phyloP scores from a whole-genome alignment of 352 stramenopile species.

The Thalassiosira hispida region DNA sequence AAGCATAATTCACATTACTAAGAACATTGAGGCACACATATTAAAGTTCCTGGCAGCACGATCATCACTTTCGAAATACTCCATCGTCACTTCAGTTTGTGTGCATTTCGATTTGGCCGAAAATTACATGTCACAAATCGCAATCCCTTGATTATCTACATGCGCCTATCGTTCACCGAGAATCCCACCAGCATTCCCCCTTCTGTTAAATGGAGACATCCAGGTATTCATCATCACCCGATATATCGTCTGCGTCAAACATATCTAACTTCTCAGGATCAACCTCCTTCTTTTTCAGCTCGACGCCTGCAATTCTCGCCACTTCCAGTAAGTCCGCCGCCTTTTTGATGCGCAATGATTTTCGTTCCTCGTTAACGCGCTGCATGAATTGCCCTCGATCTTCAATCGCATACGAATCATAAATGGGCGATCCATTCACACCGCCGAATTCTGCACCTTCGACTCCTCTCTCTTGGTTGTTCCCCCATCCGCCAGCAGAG shows the following conservation, averaged over 20 bases:
- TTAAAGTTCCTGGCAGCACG: too few species aligned
- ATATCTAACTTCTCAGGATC: constrained; percentile 53
- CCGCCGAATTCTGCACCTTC: constrained; percentile 51
- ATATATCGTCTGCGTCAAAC: constrained; percentile 54
- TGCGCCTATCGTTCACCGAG: too few species aligned
- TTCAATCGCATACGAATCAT: constrained; percentile 53
- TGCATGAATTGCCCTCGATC: constrained; percentile 57
- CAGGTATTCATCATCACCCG: constrained; percentile 47
- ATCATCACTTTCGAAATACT: too few species aligned
- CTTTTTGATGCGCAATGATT: constrained; percentile 51
- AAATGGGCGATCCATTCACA: constrained; percentile 51
- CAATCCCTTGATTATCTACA: too few species aligned
- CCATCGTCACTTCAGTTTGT: too few species aligned
- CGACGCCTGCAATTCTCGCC: constrained; percentile 48
- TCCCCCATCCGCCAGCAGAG: constrained; percentile 49
- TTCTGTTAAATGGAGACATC: constrained; percentile 50
- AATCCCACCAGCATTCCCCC: too few species aligned
- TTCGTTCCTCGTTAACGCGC: constrained; percentile 48
- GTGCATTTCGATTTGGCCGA: too few species aligned
- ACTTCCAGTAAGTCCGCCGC: constrained; percentile 53
- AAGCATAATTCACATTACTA: too few species aligned
- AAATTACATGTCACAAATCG: too few species aligned
- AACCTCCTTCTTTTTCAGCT: constrained; percentile 54
- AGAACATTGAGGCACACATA: too few species aligned
- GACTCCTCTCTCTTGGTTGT: constrained; percentile 49